These are phyloP conservation scores for Dactylonectria estremocensis DNA, from an alignment of 2,329 filamentous ascomycete genomes.

Conservation along the genomic window DNA sequence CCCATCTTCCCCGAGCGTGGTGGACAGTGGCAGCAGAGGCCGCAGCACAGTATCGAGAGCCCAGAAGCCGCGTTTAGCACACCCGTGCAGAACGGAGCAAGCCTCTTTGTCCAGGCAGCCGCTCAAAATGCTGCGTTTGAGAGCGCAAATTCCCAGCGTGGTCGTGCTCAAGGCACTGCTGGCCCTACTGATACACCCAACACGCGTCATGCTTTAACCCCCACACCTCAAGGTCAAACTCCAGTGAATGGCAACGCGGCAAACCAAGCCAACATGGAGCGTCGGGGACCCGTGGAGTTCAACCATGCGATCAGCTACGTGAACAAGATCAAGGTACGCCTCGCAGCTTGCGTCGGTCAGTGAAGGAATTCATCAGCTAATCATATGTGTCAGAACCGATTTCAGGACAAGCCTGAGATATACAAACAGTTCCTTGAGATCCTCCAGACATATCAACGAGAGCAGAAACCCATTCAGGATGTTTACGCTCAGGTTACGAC, in stretches of 20 bases:
- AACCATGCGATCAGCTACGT: conserved; percentile 99
- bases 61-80: conserved; percentile 75
- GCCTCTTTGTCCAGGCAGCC: conserved; percentile 62
- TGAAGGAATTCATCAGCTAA: conserved; percentile 35
- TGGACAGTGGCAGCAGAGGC: conserved; percentile 71
- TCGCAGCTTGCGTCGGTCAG: conserved; percentile 25
- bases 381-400: conserved; percentile 80
- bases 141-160: conserved; percentile 49
- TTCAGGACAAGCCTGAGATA: conserved; percentile 95
- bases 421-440: conserved; percentile 99
- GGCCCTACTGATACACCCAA: conserved; percentile 61
- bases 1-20: conserved; percentile 64
- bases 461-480: conserved; percentile 98
- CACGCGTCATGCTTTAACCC: conserved; percentile 70
- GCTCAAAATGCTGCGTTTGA: conserved; percentile 56
- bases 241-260: conserved; percentile 73
- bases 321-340: conserved; percentile 96
- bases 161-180: conserved; percentile 49
- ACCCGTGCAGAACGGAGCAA: conserved; percentile 66
- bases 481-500: conserved; percentile 97
- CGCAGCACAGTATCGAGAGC: conserved; percentile 73
- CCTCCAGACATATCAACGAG: conserved; percentile 96
- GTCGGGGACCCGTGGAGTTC: conserved; percentile 95
- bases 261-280: conserved; percentile 79
- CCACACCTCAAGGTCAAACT: conserved; percentile 72